phyloP scores from a whole-genome alignment of 139 green algal genomes.

The Coccomyxa sp. region DNA sequence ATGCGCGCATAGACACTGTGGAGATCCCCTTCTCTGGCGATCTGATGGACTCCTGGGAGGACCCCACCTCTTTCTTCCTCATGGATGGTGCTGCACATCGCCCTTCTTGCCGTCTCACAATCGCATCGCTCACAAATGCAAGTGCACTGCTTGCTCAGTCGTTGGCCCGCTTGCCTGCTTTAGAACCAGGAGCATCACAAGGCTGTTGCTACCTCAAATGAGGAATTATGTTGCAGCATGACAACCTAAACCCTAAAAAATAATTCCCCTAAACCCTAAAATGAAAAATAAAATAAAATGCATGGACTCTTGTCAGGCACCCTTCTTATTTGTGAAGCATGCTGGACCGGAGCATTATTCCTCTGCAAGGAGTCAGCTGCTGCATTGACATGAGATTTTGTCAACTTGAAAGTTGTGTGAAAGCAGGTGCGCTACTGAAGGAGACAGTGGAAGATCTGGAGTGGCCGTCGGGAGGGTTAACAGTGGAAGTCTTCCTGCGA shows the following conservation, averaged over 20 bases:
- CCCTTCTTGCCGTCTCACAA: not conserved
- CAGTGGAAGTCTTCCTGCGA: not conserved
- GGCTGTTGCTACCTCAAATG: not conserved
- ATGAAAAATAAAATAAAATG: too few relatives aligned
- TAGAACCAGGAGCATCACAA: not conserved
- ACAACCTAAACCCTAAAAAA: too few relatives aligned
- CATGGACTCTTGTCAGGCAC: too few relatives aligned
- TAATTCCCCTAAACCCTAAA: too few relatives aligned
- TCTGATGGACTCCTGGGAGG: constrained; percentile 13
- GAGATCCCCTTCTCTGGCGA: constrained; percentile 11
- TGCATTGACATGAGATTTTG: not conserved
- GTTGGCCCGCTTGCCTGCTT: not conserved
- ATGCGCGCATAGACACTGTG: constrained; percentile 10
- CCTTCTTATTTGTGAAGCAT: too few relatives aligned
- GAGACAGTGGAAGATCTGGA: constrained; percentile 15
- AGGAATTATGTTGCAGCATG: not conserved
- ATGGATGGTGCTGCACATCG: not conserved
- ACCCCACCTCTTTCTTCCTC: constrained; percentile 16
- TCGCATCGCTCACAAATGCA: not conserved
- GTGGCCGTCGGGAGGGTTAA: not conserved
- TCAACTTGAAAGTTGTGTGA: not conserved
- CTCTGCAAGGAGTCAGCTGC: not conserved
- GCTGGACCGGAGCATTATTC: not conserved
- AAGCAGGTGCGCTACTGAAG: constrained; percentile 9
- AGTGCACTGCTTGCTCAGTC: not conserved